Percentiles rank a stretch among this genome's conserved stretches.
Conservation (phyloP, 179 eudicot species). For the Silene coronaria region DNA sequence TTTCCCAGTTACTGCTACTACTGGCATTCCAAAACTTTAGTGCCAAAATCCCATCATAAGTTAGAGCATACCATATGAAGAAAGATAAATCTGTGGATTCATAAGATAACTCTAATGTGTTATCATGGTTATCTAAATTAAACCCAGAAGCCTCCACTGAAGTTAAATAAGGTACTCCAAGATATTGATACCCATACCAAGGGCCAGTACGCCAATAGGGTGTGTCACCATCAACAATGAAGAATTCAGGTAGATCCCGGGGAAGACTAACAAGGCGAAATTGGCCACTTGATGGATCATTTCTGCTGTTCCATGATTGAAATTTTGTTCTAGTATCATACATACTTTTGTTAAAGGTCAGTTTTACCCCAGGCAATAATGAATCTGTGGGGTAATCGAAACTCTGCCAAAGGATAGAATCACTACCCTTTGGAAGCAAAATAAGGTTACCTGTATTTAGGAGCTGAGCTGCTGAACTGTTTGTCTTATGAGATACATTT, state of each 20-base stretch:
- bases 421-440: background rate
- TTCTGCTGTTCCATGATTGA: conserved; percentile 28
- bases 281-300: conserved; percentile 32
- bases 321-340: background rate
- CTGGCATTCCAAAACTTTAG: conserved; percentile 14
- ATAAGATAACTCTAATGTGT: background rate
- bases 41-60: background rate
- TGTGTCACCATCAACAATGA: conserved; percentile 20
- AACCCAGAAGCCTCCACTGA: background rate
- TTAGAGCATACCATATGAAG: background rate
- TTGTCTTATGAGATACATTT: background rate
- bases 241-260: conserved; percentile 1
- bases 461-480: conserved; percentile 20
- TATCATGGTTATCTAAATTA: background rate
- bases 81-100: background rate
- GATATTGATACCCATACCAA: conserved; percentile 14
- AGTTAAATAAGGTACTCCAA: conserved; percentile 13
- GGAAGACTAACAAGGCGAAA: conserved; percentile 10
- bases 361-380: conserved; percentile 8
- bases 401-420: too few relatives aligned
- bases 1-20: conserved; percentile 18
- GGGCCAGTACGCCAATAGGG: conserved; percentile 27
- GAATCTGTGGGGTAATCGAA: conserved; percentile 20
- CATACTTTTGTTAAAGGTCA: background rate
- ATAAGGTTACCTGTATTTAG: conserved; percentile 25